Evolutionary conservation across 331 rosid species (phyloP).

Genomic region (Erythrophleum ivorense): DNA sequence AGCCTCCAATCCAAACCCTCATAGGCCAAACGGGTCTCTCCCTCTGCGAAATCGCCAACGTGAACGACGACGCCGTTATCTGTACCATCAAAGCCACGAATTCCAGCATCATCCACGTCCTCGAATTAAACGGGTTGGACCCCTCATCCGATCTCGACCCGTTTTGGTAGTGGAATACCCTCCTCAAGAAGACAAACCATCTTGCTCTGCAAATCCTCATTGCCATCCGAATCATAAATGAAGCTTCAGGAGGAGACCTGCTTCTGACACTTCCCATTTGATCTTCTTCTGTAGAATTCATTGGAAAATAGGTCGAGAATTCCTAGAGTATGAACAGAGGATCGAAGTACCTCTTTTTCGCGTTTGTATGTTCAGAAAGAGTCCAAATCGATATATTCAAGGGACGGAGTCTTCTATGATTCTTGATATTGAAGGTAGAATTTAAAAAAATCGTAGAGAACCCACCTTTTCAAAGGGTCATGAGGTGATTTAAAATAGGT

Average conservation of each 20-base stretch:
- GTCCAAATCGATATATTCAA: slow-evolving; percentile 30
- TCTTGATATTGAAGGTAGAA: not conserved
- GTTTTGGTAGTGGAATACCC: slow-evolving; percentile 92
- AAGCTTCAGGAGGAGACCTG: slow-evolving; percentile 47
- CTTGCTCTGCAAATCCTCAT: slow-evolving; percentile 86
- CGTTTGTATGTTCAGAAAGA: not conserved
- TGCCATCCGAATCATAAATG: slow-evolving; percentile 56
- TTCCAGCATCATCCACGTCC: slow-evolving; percentile 85
- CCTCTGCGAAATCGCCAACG: slow-evolving; percentile 65
- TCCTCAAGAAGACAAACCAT: slow-evolving; percentile 80
- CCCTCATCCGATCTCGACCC: slow-evolving; percentile 82
- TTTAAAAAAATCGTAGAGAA: slow-evolving; percentile 26
- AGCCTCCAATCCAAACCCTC: slow-evolving; percentile 90
- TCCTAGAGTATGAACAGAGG: not conserved
- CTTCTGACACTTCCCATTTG: slow-evolving; percentile 37
- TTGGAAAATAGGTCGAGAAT: slow-evolving; percentile 14
- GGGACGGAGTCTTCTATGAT: slow-evolving; percentile 45
- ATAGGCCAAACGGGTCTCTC: slow-evolving; percentile 96
- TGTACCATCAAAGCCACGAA: slow-evolving; percentile 68
- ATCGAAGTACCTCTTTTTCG: not conserved
- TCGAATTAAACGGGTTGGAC: slow-evolving; percentile 79
- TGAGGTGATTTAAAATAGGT: slow-evolving; percentile 14
- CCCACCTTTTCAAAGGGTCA: not conserved
- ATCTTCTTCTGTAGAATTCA: slow-evolving; percentile 48
- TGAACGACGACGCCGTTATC: slow-evolving; percentile 55